Conservation (phyloP, 768 basidiomycete genomes). For the Mycena chlorophos region DNA sequence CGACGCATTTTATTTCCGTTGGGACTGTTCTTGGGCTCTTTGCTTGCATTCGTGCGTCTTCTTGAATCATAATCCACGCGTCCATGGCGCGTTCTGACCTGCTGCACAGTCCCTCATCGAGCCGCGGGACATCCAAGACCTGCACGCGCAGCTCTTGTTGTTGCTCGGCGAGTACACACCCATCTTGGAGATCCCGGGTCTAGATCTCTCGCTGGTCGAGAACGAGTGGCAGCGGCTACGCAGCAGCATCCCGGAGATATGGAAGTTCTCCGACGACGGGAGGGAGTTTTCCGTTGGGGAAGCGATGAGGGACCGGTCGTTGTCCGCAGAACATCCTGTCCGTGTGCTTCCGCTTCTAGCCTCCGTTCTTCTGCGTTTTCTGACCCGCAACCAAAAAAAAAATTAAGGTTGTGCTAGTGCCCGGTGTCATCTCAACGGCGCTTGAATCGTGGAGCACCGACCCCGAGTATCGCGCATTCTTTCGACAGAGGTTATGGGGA, state of each 20-base stretch:
- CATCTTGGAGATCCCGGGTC: conserved; percentile 59
- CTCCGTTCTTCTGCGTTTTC: no score
- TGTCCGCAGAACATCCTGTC: conserved; percentile 76
- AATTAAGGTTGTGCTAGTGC: conserved; percentile 82
- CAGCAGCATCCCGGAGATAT: conserved; percentile 72
- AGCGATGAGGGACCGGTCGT: conserved; percentile 58
- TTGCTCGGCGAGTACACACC: conserved; percentile 70
- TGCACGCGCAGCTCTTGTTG: conserved; percentile 66
- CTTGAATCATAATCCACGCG: no score
- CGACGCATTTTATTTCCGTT: conserved; percentile 70
- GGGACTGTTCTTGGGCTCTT: conserved; percentile 64
- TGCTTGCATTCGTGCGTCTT: conserved; percentile 50
- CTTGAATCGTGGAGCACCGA: conserved; percentile 94
- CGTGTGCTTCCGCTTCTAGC: no score
- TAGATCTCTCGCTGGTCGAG: conserved; percentile 71
- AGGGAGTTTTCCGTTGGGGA: conserved; percentile 81
- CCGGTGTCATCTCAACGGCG: conserved; percentile 88
- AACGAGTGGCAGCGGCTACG: conserved; percentile 68
- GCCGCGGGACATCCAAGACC: conserved; percentile 63
- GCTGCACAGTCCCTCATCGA: conserved; percentile 49
- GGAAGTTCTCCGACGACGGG: conserved; percentile 80
- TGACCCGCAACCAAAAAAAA: no score
- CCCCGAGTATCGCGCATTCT: conserved; percentile 82
- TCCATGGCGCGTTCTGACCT: not conserved
- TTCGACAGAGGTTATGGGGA: conserved; percentile 86